phyloP scores from a whole-genome alignment of 2,329 filamentous ascomycete species.

The Trichophaea hybrida region DNA sequence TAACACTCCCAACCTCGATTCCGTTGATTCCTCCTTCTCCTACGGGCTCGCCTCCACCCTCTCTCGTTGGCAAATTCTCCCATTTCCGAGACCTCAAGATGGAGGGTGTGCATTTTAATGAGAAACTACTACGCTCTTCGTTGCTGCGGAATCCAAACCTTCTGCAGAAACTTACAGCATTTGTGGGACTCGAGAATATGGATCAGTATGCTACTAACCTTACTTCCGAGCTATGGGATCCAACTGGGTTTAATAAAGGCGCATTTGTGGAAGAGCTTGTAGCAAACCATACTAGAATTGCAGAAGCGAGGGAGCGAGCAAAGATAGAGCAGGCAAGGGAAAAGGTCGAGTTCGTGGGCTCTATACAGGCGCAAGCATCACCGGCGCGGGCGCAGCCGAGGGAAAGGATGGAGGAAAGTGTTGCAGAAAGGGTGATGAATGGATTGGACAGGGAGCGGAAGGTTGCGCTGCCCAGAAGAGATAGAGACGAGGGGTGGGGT shows the following conservation, averaged over 20 bases:
- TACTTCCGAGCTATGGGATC: conserved; percentile 43
- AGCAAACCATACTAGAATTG: conserved; percentile 21
- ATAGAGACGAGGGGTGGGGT: conserved; percentile 12
- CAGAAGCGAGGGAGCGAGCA: conserved; percentile 8
- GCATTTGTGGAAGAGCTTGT: conserved; percentile 25
- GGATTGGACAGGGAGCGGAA: conserved; percentile 24
- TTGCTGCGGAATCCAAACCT: conserved; percentile 59
- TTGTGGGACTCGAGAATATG: conserved; percentile 43
- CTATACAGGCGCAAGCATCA: conserved; percentile 1
- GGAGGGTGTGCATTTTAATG: conserved; percentile 64
- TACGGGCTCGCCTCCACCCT: conserved; percentile 43
- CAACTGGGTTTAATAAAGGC: conserved; percentile 38
- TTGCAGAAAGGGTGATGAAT: conserved; percentile 26
- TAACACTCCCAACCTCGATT: conserved; percentile 62
- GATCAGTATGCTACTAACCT: conserved; percentile 54
- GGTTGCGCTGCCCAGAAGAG: conserved; percentile 3
- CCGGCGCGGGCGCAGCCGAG: background rate
- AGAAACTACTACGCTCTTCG: conserved; percentile 50
- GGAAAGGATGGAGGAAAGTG: conserved; percentile 20
- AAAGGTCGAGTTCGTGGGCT: conserved; percentile 18
- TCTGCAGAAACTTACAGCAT: conserved; percentile 56
- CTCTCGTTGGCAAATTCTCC: conserved; percentile 51
- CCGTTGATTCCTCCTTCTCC: conserved; percentile 63
- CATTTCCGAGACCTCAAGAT: conserved; percentile 65
- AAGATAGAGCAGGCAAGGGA: conserved; percentile 11